phyloP scores from a whole-genome alignment of 2,329 filamentous ascomycete species.

The Penicillium digitatum region DNA sequence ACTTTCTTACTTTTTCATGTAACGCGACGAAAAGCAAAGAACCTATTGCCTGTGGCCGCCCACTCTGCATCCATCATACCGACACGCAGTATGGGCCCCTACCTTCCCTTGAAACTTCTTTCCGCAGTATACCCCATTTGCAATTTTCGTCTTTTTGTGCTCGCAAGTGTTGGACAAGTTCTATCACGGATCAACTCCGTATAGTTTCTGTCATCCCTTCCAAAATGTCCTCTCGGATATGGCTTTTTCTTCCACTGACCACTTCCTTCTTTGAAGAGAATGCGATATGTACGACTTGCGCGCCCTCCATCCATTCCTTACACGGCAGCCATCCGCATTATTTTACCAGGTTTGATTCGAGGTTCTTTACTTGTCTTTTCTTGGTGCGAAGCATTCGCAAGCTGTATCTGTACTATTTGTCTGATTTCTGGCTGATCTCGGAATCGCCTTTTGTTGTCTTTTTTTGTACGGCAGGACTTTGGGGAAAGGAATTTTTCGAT shows the following conservation, averaged over 20 bases:
- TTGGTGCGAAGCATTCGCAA: not conserved
- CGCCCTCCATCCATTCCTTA: not conserved
- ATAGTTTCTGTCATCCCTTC: not conserved
- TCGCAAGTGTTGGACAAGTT: not conserved
- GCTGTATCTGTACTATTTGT: conserved; percentile 2
- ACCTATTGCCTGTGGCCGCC: not conserved
- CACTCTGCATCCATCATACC: not conserved
- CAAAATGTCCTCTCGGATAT: not conserved
- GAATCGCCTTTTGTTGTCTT: not conserved
- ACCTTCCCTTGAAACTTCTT: conserved; percentile 6
- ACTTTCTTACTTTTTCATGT: conserved; percentile 6
- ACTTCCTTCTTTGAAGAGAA: not conserved
- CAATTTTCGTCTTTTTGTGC: not conserved
- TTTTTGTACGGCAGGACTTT: not conserved
- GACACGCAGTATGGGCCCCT: not conserved
- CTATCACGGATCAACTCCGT: conserved; percentile 1
- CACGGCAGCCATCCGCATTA: not conserved
- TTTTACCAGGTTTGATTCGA: not conserved
- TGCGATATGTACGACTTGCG: not conserved
- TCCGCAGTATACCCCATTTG: conserved; percentile 23
- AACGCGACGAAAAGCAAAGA: conserved; percentile 16
- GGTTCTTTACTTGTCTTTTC: not conserved
- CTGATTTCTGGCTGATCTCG: not conserved
- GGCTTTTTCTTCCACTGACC: not conserved
- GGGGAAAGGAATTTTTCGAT: not conserved